Base-by-base conservation (phyloP, 2,329 filamentous ascomycete species). In the Fusarium ramigenum region DNA sequence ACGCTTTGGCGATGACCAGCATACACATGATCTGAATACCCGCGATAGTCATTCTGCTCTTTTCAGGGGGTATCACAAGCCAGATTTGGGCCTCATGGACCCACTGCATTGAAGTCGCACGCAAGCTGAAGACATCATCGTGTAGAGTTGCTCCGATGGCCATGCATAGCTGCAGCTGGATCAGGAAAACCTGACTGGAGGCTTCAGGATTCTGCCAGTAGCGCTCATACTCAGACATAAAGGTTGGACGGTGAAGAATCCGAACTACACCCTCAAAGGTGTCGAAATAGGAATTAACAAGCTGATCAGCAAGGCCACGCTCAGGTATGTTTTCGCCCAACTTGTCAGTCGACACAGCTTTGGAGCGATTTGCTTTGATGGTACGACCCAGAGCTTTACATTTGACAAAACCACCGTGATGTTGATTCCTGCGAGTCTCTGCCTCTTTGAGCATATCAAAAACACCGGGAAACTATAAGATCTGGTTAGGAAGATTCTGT, bases 181-280 rank as follows among this genome's bases (percentile, higher is more conserved):
- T 82, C 14, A 87, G 60, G 74, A 89, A 89, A 11, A 81, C 78
- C 21, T 81, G 76, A 36, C 82, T 85, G 4, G 83, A 80, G 0
- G 80, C 79, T 25, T 79, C 73, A 0, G 84, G 83, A 21, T 83
- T 82, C 37, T 83, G 79, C 86, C 86, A 89, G 77, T 86, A 87
- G 6, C 78, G 75, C 15, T 83, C 82, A 72, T 91, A 92, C 37
- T 89, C 86, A 16, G 82, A 81, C 49, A 83, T 81, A 69, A 92
- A 91, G 0, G 85, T 86, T 0, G 89, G 89, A 2, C 88, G 77
- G 76, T 92, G 87, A 14, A 92, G 65, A 30, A 92, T 83, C 6
- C 90, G 85, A 69, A 88, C 85, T 21, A 88, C 85, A 2, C 87
- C 86, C 74, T 91, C 89, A 46, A 88, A 85, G 1, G 86, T 87